phyloP scores from a whole-genome alignment of 2,329 filamentous ascomycete genomes.

The Aspergillus arachidicola region DNA sequence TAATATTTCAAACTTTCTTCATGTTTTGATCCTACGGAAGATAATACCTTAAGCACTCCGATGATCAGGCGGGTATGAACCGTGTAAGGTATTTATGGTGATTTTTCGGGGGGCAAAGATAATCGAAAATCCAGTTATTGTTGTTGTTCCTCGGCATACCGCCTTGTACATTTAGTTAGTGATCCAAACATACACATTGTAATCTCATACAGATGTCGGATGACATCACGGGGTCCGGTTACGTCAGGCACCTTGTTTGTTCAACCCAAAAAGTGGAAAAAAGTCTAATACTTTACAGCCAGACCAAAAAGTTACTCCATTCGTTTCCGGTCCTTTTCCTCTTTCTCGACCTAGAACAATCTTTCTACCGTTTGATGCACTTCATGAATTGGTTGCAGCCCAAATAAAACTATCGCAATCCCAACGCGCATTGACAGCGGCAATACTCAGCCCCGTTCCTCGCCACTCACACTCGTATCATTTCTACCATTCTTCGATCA shows the following conservation, averaged over 20 bases:
- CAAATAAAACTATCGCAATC: neutral
- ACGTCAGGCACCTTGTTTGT: conserved; percentile 26
- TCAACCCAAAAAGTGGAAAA: conserved; percentile 1
- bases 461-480: neutral
- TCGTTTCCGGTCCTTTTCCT: neutral
- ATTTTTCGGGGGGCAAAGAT: neutral
- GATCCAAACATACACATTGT: no score
- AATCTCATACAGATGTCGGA: conserved; percentile 1
- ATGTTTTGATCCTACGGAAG: neutral
- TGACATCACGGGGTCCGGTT: conserved; percentile 29
- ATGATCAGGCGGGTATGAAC: neutral
- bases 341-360: neutral
- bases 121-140: neutral
- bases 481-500: conserved; percentile 6
- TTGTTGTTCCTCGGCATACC: neutral
- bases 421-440: neutral
- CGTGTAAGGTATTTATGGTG: neutral
- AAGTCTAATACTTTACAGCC: conserved; percentile 1
- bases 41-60: neutral
- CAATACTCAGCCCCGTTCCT: neutral
- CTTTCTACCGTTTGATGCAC: neutral
- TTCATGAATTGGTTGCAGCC: neutral
- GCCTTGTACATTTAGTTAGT: no score
- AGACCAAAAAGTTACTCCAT: neutral
- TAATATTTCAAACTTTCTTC: neutral